Conservation (phyloP, 306 rosid genomes). For the Casuarina equisetifolia region DNA sequence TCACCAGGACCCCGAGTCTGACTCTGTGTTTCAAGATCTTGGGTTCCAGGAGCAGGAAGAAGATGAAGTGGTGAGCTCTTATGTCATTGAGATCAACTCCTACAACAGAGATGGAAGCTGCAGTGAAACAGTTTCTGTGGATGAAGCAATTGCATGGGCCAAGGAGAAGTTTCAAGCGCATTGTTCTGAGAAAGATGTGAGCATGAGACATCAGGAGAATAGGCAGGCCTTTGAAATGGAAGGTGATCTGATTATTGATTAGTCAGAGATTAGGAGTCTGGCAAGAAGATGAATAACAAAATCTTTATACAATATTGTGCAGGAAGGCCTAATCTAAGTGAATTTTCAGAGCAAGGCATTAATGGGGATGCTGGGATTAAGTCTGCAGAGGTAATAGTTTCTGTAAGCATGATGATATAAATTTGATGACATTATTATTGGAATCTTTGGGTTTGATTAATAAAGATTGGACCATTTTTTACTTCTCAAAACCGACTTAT, state of each 20-base stretch:
- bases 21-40: conserved; percentile 38
- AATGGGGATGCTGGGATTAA: conserved; percentile 38
- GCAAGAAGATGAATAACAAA: conserved; percentile 3
- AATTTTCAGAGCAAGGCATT: conserved; percentile 28
- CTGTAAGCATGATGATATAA: conserved; percentile 5
- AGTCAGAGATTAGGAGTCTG: not conserved
- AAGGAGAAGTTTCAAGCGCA: conserved; percentile 72
- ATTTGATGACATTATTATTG: not conserved
- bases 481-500: no score
- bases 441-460: no score
- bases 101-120: conserved; percentile 54
- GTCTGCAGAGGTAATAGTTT: conserved; percentile 53
- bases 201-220: conserved; percentile 36
- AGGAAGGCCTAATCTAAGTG: conserved; percentile 48
- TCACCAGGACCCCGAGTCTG: conserved; percentile 58
- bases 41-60: conserved; percentile 31
- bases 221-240: conserved; percentile 46
- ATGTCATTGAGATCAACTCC: conserved; percentile 75
- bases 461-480: no score
- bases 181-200: conserved; percentile 51
- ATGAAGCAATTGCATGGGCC: conserved; percentile 98
- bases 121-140: conserved; percentile 57
- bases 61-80: conserved; percentile 78
- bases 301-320: conserved; percentile 23
- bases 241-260: conserved; percentile 40